A percentile compares a stretch with the other conserved stretches of the same genome.
phyloP scores from a whole-genome alignment of 2,329 filamentous ascomycete genomes.

The Magnaporthales sp. region DNA sequence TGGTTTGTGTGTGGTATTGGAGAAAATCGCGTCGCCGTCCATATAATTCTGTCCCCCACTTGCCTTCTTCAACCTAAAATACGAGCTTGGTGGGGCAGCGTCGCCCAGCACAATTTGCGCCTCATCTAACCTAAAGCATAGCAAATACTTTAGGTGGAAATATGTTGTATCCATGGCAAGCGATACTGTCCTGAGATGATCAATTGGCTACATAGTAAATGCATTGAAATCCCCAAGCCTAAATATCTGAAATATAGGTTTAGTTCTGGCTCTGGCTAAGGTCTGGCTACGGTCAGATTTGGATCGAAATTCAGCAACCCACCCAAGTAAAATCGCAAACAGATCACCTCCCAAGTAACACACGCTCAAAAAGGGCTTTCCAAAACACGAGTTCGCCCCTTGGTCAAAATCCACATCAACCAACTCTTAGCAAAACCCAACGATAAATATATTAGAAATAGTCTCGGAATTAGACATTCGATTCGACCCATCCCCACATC shows the following conservation, averaged over 20 bases:
- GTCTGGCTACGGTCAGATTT: background rate
- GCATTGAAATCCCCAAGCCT: background rate
- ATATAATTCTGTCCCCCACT: too few species aligned
- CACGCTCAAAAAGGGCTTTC: background rate
- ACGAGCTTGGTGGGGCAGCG: too few species aligned
- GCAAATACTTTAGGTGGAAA: background rate
- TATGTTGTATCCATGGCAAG: background rate
- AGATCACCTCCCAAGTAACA: background rate
- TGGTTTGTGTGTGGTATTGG: too few species aligned
- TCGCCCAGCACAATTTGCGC: background rate
- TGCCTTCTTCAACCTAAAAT: too few species aligned
- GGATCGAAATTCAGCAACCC: background rate
- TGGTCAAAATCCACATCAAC: too few species aligned
- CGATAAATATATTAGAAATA: background rate
- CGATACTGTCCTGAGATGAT: background rate
- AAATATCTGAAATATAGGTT: background rate
- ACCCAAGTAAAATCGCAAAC: background rate
- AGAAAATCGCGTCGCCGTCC: too few species aligned
- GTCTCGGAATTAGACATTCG: background rate
- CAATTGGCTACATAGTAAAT: background rate
- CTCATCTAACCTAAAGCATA: background rate
- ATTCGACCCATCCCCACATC: background rate
- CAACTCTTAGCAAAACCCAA: background rate
- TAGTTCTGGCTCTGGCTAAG: too few species aligned
- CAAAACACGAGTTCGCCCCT: too few species aligned